Evolutionary conservation across 1,284 basidiomycete species (phyloP).

Genomic region (Sutorius eximius): DNA sequence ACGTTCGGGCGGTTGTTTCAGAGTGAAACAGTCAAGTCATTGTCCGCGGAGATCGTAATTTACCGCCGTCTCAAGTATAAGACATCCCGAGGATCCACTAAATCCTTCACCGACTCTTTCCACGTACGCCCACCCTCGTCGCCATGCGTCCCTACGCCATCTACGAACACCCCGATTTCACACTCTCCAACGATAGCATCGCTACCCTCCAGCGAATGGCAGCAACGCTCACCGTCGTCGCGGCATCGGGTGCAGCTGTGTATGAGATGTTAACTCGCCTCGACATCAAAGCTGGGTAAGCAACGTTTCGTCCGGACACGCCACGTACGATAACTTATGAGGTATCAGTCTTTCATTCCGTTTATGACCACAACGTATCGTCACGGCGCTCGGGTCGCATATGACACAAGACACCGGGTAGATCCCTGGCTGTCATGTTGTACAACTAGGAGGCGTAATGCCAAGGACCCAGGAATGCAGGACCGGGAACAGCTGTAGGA

Average conservation of each 20-base stretch:
- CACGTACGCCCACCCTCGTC: constrained; percentile 9
- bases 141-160: constrained; percentile 47
- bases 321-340: constrained; percentile 1
- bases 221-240: constrained; percentile 29
- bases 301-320: too few relatives aligned
- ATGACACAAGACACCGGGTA: background rate
- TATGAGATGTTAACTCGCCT: constrained; percentile 27
- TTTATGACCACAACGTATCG: constrained; percentile 10
- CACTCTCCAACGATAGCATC: constrained; percentile 31
- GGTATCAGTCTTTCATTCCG: constrained; percentile 13
- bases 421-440: constrained; percentile 18
- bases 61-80: constrained; percentile 1
- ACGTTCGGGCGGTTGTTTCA: background rate
- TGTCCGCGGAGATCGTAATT: constrained; percentile 5
- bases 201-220: constrained; percentile 27
- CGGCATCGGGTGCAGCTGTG: constrained; percentile 33
- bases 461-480: background rate
- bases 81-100: background rate
- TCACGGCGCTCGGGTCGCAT: background rate
- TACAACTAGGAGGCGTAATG: constrained; percentile 8
- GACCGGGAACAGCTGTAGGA: constrained; percentile 10
- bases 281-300: constrained; percentile 22
- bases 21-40: constrained; percentile 9
- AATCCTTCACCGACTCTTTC: background rate
- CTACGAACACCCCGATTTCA: constrained; percentile 55